phyloP scores from a whole-genome alignment of 2,329 filamentous ascomycete species.

The Dothistroma pini region DNA sequence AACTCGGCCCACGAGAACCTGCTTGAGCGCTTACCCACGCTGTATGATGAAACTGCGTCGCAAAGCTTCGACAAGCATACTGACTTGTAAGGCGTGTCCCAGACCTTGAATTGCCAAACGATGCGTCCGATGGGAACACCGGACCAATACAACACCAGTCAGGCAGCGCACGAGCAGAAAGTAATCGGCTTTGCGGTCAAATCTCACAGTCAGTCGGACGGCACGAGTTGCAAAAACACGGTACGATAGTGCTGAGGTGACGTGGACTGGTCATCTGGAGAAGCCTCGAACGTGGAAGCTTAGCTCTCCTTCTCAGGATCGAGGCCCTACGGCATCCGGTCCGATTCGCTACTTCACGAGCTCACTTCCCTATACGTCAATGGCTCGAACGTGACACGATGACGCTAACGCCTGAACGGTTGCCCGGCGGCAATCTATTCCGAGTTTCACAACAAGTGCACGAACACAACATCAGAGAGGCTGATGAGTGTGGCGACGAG shows the following conservation, averaged over 20 bases:
- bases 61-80: neutral
- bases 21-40: neutral
- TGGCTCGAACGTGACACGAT: neutral
- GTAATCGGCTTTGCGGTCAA: no score
- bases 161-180: no score
- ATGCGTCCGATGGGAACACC: no score
- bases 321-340: neutral
- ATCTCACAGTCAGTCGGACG: neutral
- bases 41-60: neutral
- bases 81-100: neutral
- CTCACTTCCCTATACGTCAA: neutral
- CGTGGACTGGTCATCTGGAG: neutral
- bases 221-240: neutral
- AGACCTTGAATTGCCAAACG: neutral
- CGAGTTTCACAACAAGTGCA: neutral
- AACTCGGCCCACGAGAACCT: neutral
- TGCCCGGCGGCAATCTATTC: neutral
- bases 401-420: neutral
- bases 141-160: no score
- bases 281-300: slow-evolving; percentile 1
- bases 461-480: neutral
- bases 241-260: neutral
- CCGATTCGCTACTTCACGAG: neutral
- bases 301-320: neutral
- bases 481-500: neutral